These are phyloP conservation scores for Plantago elongata DNA, from an alignment of 257 asterid genomes.

Conservation along the genomic window DNA sequence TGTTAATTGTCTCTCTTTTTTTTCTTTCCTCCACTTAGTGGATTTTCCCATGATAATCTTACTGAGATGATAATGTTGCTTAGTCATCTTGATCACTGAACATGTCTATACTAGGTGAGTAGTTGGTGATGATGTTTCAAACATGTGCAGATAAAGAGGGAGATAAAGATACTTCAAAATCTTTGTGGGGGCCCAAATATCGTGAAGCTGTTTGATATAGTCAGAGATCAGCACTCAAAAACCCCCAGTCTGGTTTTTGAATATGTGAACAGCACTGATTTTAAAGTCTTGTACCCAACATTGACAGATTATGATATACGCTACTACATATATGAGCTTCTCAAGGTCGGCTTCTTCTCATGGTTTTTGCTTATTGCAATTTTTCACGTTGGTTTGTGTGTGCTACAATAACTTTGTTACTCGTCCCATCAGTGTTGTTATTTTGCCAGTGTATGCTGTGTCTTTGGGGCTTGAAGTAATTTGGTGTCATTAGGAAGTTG, in stretches of 20 bases:
- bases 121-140: background rate
- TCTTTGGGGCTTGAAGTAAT: no score
- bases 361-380: background rate
- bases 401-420: no score
- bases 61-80: no score
- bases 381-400: no score
- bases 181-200: conserved; percentile 92
- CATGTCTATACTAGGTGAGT: background rate
- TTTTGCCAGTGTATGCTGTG: no score
- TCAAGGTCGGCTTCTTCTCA: conserved; percentile 41
- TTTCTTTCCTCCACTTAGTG: no score
- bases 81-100: no score
- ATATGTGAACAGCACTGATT: conserved; percentile 83
- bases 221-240: conserved; percentile 89
- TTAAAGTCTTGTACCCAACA: conserved; percentile 84
- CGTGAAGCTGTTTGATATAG: conserved; percentile 88
- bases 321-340: conserved; percentile 78
- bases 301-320: conserved; percentile 76
- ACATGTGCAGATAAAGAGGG: conserved; percentile 82
- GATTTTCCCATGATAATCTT: no score
- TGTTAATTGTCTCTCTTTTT: no score
- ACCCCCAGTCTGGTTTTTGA: conserved; percentile 94
- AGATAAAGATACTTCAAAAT: conserved; percentile 83
- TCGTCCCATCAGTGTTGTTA: no score
- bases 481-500: no score